A percentile compares a stretch with the other conserved stretches of the same genome.
These are phyloP conservation scores for Monascus purpureus DNA, from an alignment of 495 filamentous ascomycete species.

Conservation along the genomic window DNA sequence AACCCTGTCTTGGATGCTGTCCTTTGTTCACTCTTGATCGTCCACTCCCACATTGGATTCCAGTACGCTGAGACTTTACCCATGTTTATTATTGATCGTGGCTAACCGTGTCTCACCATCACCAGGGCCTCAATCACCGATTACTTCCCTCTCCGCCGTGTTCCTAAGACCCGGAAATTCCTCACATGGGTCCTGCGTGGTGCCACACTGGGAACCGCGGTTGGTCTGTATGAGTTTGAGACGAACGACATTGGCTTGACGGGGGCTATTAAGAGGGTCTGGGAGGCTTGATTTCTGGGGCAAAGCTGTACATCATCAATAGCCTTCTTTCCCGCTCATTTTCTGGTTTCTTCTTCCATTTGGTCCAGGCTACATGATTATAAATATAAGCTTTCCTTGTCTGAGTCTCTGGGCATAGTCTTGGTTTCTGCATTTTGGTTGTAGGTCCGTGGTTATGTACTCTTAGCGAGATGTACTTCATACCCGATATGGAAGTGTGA, in stretches of 20 bases:
- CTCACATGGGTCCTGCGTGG: conserved; percentile 67
- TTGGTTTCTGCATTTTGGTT: too few species aligned
- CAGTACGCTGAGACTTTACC: too few species aligned
- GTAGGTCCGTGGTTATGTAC: too few species aligned
- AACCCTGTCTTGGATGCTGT: conserved; percentile 80
- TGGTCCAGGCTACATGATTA: conserved; percentile 1
- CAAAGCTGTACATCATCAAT: too few species aligned
- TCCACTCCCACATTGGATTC: conserved; percentile 93
- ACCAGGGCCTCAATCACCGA: conserved; percentile 65
- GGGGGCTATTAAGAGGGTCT: conserved; percentile 73
- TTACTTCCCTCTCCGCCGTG: conserved; percentile 63
- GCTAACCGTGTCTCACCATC: conserved; percentile 7
- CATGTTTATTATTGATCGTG: too few species aligned
- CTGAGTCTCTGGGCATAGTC: too few species aligned
- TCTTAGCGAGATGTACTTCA: too few species aligned
- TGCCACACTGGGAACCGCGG: conserved; percentile 63
- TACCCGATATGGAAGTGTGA: too few species aligned
- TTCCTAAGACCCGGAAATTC: conserved; percentile 48
- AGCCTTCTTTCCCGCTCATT: conserved; percentile 15
- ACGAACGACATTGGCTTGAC: conserved; percentile 97
- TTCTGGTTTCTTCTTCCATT: conserved; percentile 4
- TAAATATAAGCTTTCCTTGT: too few species aligned
- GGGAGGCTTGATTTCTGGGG: conserved; percentile 46
- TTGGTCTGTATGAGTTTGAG: conserved; percentile 96
- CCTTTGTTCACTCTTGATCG: conserved; percentile 67